These are phyloP conservation scores for Stemphylium vesicarium DNA, from an alignment of 2,329 filamentous ascomycete genomes.

Conservation along the genomic window DNA sequence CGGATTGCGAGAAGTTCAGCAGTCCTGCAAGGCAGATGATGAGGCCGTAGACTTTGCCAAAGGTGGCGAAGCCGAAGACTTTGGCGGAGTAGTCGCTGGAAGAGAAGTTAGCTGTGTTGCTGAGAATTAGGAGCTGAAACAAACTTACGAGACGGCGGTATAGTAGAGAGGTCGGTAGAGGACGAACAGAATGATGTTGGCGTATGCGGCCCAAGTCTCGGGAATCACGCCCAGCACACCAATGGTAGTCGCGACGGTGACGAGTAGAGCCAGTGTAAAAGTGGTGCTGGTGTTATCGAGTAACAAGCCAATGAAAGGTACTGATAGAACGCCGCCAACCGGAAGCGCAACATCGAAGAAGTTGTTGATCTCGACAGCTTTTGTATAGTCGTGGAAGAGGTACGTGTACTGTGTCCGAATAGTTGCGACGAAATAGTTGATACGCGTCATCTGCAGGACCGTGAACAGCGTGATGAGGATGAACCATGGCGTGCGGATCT, in stretches of 20 bases:
- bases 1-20: conserved; percentile 83
- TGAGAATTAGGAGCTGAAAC: not conserved
- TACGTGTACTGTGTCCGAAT: conserved; percentile 82
- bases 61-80: conserved; percentile 89
- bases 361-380: conserved; percentile 75
- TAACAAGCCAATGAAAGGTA: conserved; percentile 83
- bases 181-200: conserved; percentile 79
- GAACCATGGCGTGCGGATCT: conserved; percentile 84
- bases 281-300: conserved; percentile 79
- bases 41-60: conserved; percentile 91
- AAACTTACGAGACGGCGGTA: conserved; percentile 73
- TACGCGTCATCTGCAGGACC: conserved; percentile 68
- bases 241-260: conserved; percentile 73
- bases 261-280: conserved; percentile 72
- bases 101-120: conserved; percentile 5
- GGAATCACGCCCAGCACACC: conserved; percentile 79
- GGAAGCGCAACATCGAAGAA: conserved; percentile 89
- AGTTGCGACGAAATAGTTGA: conserved; percentile 94
- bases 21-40: conserved; percentile 86
- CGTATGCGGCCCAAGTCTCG: conserved; percentile 73
- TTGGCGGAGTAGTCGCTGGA: conserved; percentile 80
- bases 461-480: conserved; percentile 84
- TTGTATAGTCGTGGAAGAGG: conserved; percentile 67
- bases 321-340: conserved; percentile 79
- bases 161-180: conserved; percentile 90